Conservation (phyloP, 225 moss, liverwort and hornwort genomes). For the Bryum argenteum region DNA sequence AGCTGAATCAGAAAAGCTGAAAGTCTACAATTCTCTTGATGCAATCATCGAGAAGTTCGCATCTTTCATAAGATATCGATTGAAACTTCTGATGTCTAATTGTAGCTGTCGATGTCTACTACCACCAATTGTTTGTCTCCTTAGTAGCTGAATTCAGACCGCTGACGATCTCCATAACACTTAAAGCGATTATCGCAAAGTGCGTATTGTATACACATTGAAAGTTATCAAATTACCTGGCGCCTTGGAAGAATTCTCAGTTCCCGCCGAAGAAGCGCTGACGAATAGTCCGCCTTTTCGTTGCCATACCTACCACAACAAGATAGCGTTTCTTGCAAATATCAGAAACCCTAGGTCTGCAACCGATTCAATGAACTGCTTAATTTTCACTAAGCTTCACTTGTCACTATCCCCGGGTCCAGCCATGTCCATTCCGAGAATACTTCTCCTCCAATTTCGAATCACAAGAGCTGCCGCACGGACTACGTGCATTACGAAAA, state of each 20-base stretch:
- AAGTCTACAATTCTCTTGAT: too few relatives aligned
- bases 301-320: constrained; percentile 29
- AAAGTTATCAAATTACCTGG: neutral
- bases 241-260: constrained; percentile 27
- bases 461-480: neutral
- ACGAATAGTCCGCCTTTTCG: constrained; percentile 23
- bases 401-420: neutral
- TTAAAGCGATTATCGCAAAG: neutral
- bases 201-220: neutral
- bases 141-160: too few relatives aligned
- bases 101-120: too few relatives aligned
- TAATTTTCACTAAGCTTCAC: neutral
- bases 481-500: too few relatives aligned
- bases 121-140: too few relatives aligned
- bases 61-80: too few relatives aligned
- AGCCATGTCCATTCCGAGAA: neutral
- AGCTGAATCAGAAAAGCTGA: too few relatives aligned
- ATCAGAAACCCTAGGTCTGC: neutral
- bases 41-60: too few relatives aligned
- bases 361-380: neutral
- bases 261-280: constrained; percentile 20
- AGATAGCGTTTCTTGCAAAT: neutral
- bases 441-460: neutral
- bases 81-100: too few relatives aligned
- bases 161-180: too few relatives aligned